Conservation (phyloP, 2,329 filamentous ascomycete genomes). For the Ramularia endophylla region DNA sequence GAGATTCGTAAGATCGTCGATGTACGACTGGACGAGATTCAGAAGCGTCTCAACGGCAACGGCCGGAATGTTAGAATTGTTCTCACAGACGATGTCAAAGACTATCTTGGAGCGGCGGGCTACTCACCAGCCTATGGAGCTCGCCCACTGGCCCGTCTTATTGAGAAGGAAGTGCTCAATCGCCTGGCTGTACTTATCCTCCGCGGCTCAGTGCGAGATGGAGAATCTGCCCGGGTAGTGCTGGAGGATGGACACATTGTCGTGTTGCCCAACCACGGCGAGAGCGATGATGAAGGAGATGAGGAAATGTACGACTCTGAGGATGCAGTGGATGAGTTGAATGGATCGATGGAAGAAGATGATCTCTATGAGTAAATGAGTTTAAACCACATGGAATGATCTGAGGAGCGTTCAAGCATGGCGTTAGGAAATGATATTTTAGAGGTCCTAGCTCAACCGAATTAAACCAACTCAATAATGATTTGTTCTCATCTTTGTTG, state of each 20-base stretch:
- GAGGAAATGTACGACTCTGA: slow-evolving; percentile 69
- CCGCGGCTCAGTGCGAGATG: slow-evolving; percentile 75
- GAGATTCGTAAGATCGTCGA: slow-evolving; percentile 98
- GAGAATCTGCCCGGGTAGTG: slow-evolving; percentile 73
- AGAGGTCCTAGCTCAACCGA: too few relatives aligned
- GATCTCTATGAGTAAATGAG: slow-evolving; percentile 49
- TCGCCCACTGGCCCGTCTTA: slow-evolving; percentile 77
- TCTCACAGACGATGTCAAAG: slow-evolving; percentile 79
- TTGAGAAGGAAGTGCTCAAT: slow-evolving; percentile 97
- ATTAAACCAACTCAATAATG: too few relatives aligned
- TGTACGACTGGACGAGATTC: slow-evolving; percentile 78
- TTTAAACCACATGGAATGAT: neutral
- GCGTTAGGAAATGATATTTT: too few relatives aligned
- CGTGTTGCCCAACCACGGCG: slow-evolving; percentile 77
- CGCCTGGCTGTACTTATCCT: slow-evolving; percentile 86
- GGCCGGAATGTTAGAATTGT: slow-evolving; percentile 77
- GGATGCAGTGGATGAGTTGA: slow-evolving; percentile 65
- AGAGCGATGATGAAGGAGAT: slow-evolving; percentile 51
- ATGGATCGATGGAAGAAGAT: slow-evolving; percentile 50
- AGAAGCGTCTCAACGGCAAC: slow-evolving; percentile 82
- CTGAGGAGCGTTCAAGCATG: neutral
- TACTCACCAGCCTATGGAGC: slow-evolving; percentile 97
- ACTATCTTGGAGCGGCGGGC: slow-evolving; percentile 84
- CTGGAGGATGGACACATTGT: slow-evolving; percentile 73
- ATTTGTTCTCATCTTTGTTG: too few relatives aligned